Evolutionary conservation across 148 eudicot genomes (phyloP), one percentile per base, ranked within the genome.

Genomic region (Spergularia bocconei): DNA sequence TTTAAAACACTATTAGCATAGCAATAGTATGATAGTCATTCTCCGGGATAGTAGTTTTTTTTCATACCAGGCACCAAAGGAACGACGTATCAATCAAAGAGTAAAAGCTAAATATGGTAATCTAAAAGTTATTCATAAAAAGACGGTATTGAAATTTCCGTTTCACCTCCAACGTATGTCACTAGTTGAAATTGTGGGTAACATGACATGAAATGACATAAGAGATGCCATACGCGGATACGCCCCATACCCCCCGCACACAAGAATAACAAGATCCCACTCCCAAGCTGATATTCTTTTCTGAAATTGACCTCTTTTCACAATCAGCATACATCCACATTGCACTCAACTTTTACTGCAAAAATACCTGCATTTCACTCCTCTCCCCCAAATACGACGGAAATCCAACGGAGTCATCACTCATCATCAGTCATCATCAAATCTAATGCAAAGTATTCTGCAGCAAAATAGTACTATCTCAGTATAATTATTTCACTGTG

Each of bases 311-410:
- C 20, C 11, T 2, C 1, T 20, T 6, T 13, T 7, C 6, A 6
- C 21, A 14, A 58, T 4, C 23, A 6, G 25, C 62, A 58, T 7
- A 56, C 7, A 1, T 2, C 62, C 62, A 14, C 41, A 64, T 16
- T 33, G n/a, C n/a, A 48, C 33, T 7, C 36, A 25, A 15, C 39
- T 53, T 69, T 51, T 47, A 20, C 70, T 21, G 38, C 70, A 67
- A 67, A 67, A 48, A 67, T 5, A 60, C 12, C 64, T 60, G 64
- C 16, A 67, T 13, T 66, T 67, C 19, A 67, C 54, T 25, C 33
- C 67, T 13, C 48, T 29, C 33, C 67, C 39, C 48, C 9, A 13
- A 21, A 19, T 4, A 48, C 71, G 20, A 67, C 16, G 17, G 19
- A 68, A 50, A 68, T 50, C 57, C 57, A 68, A 69, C 7, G 15